Evolutionary conservation across 768 basidiomycete species (phyloP), one percentile per base, ranked within the genome.

Genomic region (Psilocybe sp.): DNA sequence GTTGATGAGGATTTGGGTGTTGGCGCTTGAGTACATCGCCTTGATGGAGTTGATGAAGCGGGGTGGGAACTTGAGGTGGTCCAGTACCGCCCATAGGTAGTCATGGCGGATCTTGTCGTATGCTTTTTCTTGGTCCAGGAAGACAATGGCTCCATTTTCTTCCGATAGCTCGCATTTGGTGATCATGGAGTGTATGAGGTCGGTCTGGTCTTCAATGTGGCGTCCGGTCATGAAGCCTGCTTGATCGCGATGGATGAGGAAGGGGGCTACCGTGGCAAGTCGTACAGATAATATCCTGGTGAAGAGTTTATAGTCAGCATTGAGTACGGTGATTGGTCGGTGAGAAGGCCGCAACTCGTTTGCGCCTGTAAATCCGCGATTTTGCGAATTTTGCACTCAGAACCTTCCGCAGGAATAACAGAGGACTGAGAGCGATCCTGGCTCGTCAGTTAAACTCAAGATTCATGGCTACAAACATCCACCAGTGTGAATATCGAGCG

Each of bases 191-290:
- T 65, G 53, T 0, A 63, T 47, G 0, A 75, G 64, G 1, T 64
- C 36, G 0, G 66, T 72, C 0, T 71, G 71, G 56, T 75, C 62
- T 0, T 53, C 56, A 1, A 77, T 72, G 0, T 51, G 44, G 6
- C 69, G 16, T 0, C 63, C 65, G 9, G 49, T 59, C 0, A 78
- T 57, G 18, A 78, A 77, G 0, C 74, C 74, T 0, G 73, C 64
- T 51, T 47, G 46, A 56, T 69, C 55, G 1, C 11, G 14, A 49
- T 75, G 69, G 0, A 76, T 60, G 0, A 71, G 18, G 1, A n/a
- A 13, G 0, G 52, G 52, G 0, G 48, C 64, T 11, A 53, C 49
- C 9, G 44, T 20, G 0, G 57, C 49, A 1, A 70, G 58, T 36
- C 51, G 47, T 1, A 39, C 51, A 0, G 68, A 50, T 1, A 72